phyloP scores from a whole-genome alignment of 371 early-diverging fungal species.

The Syncephalastrum sp. region DNA sequence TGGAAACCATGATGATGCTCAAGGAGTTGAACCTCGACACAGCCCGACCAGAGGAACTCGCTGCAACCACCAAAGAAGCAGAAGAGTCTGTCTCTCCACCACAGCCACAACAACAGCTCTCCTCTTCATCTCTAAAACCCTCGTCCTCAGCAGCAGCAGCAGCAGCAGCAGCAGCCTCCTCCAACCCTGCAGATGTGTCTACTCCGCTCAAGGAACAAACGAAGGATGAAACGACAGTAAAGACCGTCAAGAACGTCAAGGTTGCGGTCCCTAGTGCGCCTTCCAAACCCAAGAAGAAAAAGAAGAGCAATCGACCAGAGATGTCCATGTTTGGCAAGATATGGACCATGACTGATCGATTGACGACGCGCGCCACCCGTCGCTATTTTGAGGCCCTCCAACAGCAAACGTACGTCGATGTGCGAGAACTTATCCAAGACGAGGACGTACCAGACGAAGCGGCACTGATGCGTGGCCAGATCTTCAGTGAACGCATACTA shows the following conservation, averaged over 20 bases:
- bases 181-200: not conserved
- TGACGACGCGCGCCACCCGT: slow-evolving; percentile 45
- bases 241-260: not conserved
- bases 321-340: slow-evolving; percentile 55
- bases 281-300: slow-evolving; percentile 21
- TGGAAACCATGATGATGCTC: slow-evolving; percentile 54
- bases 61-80: slow-evolving; percentile 4
- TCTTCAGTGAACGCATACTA: slow-evolving; percentile 49
- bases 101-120: not conserved
- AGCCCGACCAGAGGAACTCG: slow-evolving; percentile 12
- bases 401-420: slow-evolving; percentile 7
- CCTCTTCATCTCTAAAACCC: not conserved
- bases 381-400: slow-evolving; percentile 28
- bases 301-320: slow-evolving; percentile 32
- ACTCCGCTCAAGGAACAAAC: slow-evolving; percentile 11
- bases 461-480: slow-evolving; percentile 35
- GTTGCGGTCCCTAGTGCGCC: slow-evolving; percentile 2
- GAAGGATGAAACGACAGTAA: slow-evolving; percentile 5
- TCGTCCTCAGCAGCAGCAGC: not conserved
- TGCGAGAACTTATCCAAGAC: slow-evolving; percentile 13
- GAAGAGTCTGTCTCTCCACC: not conserved
- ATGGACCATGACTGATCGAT: slow-evolving; percentile 52
- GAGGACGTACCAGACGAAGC: slow-evolving; percentile 24
- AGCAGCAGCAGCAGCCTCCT: not conserved
- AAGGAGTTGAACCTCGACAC: slow-evolving; percentile 37